Conservation (phyloP, 495 filamentous ascomycete genomes). For the Lophiotrema nucula region DNA sequence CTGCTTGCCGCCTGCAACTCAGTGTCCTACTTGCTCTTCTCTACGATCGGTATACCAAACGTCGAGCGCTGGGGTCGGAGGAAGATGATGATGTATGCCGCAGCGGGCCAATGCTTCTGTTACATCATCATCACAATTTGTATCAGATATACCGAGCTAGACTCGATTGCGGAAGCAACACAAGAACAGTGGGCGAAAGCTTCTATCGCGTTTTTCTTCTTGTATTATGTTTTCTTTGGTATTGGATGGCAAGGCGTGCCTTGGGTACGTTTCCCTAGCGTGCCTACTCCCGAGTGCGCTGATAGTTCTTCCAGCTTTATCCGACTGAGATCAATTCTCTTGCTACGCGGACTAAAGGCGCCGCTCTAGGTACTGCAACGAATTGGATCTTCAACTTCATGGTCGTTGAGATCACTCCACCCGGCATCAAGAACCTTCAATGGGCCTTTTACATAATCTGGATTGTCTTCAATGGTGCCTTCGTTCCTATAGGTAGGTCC, state of each 20-base stretch:
- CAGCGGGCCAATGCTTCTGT: constrained; percentile 49
- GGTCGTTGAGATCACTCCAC: constrained; percentile 63
- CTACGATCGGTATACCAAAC: constrained; percentile 46
- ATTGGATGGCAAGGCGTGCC: constrained; percentile 38
- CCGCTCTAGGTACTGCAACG: constrained; percentile 57
- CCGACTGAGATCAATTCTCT: constrained; percentile 63
- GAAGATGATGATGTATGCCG: constrained; percentile 54
- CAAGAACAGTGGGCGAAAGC: constrained; percentile 38
- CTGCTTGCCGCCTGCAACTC: constrained; percentile 53
- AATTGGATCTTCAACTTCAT: constrained; percentile 61
- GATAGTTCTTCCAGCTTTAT: constrained; percentile 45
- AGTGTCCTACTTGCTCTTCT: constrained; percentile 52
- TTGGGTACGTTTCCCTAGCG: background rate
- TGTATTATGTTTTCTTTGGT: constrained; percentile 40
- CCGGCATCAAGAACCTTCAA: constrained; percentile 55
- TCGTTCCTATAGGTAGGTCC: constrained; percentile 48
- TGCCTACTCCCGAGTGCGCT: constrained; percentile 13
- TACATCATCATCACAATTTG: constrained; percentile 59
- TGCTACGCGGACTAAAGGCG: constrained; percentile 56
- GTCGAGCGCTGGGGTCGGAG: constrained; percentile 54
- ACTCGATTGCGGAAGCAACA: constrained; percentile 8
- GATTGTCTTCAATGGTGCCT: constrained; percentile 56
- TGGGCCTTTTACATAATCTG: constrained; percentile 69
- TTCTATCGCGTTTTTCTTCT: constrained; percentile 44
- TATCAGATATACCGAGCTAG: constrained; percentile 47